Percentiles rank a stretch among this genome's conserved stretches.
phyloP scores from a whole-genome alignment of 2,329 filamentous ascomycete species.

The Colletotrichum tabaci region DNA sequence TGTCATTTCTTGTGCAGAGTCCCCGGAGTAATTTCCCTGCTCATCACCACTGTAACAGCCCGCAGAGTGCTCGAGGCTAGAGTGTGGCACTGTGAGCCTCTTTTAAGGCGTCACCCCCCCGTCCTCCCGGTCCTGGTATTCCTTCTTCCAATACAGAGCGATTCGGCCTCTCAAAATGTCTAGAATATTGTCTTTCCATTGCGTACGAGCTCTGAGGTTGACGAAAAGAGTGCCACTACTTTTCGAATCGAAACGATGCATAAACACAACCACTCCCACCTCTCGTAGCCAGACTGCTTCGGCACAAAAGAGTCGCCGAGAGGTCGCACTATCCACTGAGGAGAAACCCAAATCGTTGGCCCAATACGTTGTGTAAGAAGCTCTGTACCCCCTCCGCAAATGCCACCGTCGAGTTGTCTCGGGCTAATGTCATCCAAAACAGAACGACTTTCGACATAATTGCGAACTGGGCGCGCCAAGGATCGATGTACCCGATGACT shows the following conservation, averaged over 20 bases:
- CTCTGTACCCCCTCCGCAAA: no score
- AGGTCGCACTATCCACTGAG: neutral
- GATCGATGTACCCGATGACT: constrained; percentile 89
- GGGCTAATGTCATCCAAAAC: neutral
- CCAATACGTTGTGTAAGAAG: neutral
- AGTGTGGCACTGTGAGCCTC: neutral
- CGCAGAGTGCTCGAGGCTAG: neutral
- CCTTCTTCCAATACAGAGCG: neutral
- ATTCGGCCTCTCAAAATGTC: neutral
- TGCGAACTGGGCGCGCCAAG: constrained; percentile 87
- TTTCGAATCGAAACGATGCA: neutral
- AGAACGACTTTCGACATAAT: constrained; percentile 85
- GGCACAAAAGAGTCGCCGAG: neutral
- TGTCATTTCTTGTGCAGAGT: neutral
- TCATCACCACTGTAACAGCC: neutral
- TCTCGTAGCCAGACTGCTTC: neutral
- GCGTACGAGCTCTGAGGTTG: no score
- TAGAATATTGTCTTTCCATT: neutral
- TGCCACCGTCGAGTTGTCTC: neutral
- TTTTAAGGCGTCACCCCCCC: neutral
- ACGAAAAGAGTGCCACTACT: neutral
- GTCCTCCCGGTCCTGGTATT: neutral
- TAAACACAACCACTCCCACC: neutral
- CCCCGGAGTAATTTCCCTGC: neutral
- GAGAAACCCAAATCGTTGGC: neutral